phyloP scores from a whole-genome alignment of 2,329 filamentous ascomycete species.

The Chaetomium strumarium region DNA sequence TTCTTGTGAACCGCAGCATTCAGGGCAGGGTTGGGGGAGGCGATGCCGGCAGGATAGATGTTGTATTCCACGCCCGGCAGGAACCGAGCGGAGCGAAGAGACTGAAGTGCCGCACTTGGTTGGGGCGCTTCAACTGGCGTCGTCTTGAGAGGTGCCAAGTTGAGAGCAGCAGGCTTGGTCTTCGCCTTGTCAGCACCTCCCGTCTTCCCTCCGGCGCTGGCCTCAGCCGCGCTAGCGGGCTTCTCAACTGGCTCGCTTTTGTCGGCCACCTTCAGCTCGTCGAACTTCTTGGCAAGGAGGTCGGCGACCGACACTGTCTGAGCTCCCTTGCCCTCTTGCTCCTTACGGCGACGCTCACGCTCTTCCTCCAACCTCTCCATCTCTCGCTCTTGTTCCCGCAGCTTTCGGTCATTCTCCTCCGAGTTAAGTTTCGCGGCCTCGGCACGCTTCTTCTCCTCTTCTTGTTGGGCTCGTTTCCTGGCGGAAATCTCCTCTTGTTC shows the following conservation, averaged over 20 bases:
- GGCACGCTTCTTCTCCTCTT: conserved; percentile 36
- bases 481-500: conserved; percentile 40
- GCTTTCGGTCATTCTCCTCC: conserved; percentile 57
- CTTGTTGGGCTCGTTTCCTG: conserved; percentile 37
- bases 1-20: conserved; percentile 77
- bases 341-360: conserved; percentile 51
- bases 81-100: conserved; percentile 86
- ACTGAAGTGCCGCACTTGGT: conserved; percentile 88
- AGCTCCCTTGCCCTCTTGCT: conserved; percentile 42
- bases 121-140: conserved; percentile 86
- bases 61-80: conserved; percentile 72
- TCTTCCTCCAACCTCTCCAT: conserved; percentile 69
- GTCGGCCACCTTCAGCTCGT: conserved; percentile 34
- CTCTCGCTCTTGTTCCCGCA: conserved; percentile 66
- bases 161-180: conserved; percentile 78
- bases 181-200: conserved; percentile 55
- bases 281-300: conserved; percentile 38
- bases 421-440: conserved; percentile 42
- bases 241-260: conserved; percentile 38
- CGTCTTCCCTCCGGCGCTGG: conserved; percentile 45
- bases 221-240: conserved; percentile 26
- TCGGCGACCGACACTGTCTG: conserved; percentile 48
- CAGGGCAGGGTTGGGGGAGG: conserved; percentile 84
- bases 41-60: conserved; percentile 76
- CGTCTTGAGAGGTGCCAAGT: conserved; percentile 73